Evolutionary conservation across 345 rosid species (phyloP), one percentile per base, ranked within the genome.

Genomic region (Anastatica hierochuntica): DNA sequence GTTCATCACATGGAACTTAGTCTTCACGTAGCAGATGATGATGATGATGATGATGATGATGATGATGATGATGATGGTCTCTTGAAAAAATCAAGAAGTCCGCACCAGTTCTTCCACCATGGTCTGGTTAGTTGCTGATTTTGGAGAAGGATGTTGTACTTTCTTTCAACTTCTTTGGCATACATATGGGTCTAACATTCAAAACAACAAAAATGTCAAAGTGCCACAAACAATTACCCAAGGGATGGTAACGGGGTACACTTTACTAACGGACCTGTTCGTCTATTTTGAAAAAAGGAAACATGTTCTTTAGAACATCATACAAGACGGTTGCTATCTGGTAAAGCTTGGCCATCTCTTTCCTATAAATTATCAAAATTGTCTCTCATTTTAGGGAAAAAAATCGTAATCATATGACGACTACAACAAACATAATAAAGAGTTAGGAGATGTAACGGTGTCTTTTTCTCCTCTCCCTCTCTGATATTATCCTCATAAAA

Each of bases 281-380:
- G 6, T 88, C 88, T 37, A 88, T 18, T 66, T 73, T 85, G 26
- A 16, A 0, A 34, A 41, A 0, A 59, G 69, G 84, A 58, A 67
- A 84, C 41, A 92, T 86, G 3, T 83, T 71, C 55, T 2, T 75
- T 71, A 88, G 44, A 68, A 78, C 95, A 69, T 88, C 97, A 69
- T 77, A 85, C 59, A 92, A 79, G 14, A 92, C 95, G 0, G 94
- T 33, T 10, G 97, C 98, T 56, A 74, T 72, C 74, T 85, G 90
- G 69, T 78, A 78, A 46, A 78, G 71, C 74, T 78, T 88, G 31
- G 78, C 85, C 95, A 92, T 85, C 81, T 85, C 94, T 76, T 88
- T 94, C 78, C 98, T 92, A 72, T 68, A 81, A n/a, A 66, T 40
- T 36, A 42, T 30, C 46, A 9, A 48, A 47, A 53, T 5, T 53